Base-by-base conservation (phyloP, 441 rosid species). In the Bocquillonia castaneifolia region DNA sequence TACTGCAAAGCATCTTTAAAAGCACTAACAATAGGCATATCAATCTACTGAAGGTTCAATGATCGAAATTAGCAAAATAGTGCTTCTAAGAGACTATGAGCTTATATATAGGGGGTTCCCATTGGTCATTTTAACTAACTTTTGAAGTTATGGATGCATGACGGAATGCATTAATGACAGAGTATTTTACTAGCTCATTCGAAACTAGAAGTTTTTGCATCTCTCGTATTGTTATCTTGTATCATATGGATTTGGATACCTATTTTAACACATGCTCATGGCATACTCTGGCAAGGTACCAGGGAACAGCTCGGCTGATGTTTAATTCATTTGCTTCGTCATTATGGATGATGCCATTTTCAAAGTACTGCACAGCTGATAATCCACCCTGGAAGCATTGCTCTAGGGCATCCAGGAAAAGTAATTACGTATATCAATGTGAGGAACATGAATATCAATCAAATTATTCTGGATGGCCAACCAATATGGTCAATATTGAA, bases 391-490 rank as follows among this genome's bases (percentile, higher is more conserved):
- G 81, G 86, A 92, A 82, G 77, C 96, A 92, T 84, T 84, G 88
- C 73, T 83, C 87, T 68, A 83, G 86, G 31, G 74, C 77, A 68
- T 81, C n/a, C 65, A 79, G 76, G 79, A 92, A 83, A 74, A 73
- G 51, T 74, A 78, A 79, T 79, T 86, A 79, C 12, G 71, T 77
- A 25, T 90, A 88, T 83, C 88, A 88, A 51, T 94, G 99, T 75
- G 86, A 85, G 64, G 86, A 84, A 37, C 84, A 80, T 71, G 99
- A 94, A 80, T 91, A 77, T 84, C 85, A 36, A 48, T 79, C 79
- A 6, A 90, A 90, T 77, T 92, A 90, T 82, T 92, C 99, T 78
- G 99, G 99, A 62, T 92, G 96, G 93, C 97, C 99, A 20, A 92
- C 99, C 37, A 92, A 92, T 81, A 72, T 94, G 64, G 79, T 94